Evolutionary conservation across 768 basidiomycete genomes (phyloP).

Genomic region (Ramaria sp.): DNA sequence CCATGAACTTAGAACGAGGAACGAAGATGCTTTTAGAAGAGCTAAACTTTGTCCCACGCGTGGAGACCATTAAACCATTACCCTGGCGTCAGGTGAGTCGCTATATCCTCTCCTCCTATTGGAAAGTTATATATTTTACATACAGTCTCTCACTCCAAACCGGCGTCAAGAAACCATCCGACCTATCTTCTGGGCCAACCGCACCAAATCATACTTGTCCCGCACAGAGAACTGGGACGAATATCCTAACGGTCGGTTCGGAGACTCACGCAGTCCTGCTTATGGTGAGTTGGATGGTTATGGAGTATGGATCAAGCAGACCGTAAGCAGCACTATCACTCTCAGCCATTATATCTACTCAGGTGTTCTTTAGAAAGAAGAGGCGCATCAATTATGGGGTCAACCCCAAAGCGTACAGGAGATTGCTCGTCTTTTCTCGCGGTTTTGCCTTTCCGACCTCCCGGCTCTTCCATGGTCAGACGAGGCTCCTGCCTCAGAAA

Average conservation of each 20-base stretch:
- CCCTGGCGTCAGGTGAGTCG: constrained; percentile 86
- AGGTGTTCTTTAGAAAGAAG: constrained; percentile 52
- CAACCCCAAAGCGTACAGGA: constrained; percentile 58
- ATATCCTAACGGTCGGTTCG: constrained; percentile 98
- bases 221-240: constrained; percentile 99
- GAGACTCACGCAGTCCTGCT: constrained; percentile 93
- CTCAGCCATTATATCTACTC: background rate
- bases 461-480: constrained; percentile 92
- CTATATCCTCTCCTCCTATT: constrained; percentile 10
- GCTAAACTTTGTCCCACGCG: constrained; percentile 73
- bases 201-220: constrained; percentile 87
- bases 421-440: constrained; percentile 62
- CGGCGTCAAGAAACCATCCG: constrained; percentile 87
- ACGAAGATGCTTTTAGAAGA: constrained; percentile 94
- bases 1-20: constrained; percentile 94
- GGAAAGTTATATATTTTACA: constrained; percentile 1
- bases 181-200: constrained; percentile 99
- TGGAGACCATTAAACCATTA: constrained; percentile 88
- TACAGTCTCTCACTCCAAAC: constrained; percentile 81
- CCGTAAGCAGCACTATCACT: constrained; percentile 33
- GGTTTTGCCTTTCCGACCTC: constrained; percentile 70
- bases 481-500: constrained; percentile 76
- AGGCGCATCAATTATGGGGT: constrained; percentile 84
- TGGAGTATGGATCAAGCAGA: constrained; percentile 85
- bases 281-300: constrained; percentile 98